Percentiles rank a stretch among this genome's conserved stretches.
Evolutionary conservation across 108 stramenopile genomes (phyloP).

Genomic region (Nannochloropsis gaditana): DNA sequence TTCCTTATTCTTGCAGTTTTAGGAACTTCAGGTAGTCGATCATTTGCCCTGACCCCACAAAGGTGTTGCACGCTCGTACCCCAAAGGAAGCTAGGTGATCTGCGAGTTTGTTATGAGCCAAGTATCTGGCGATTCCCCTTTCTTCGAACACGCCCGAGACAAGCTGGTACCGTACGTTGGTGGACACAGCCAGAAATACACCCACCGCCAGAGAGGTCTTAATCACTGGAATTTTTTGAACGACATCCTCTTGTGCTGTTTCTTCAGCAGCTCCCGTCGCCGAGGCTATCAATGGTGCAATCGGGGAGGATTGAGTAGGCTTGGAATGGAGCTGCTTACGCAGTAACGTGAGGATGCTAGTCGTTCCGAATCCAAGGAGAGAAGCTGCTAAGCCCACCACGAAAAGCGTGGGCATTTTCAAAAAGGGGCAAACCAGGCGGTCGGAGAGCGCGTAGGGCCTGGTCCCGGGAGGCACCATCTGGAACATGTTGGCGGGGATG

Average conservation of each 20-base stretch:
- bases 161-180: not conserved
- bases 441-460: not conserved
- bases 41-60: not conserved
- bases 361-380: not conserved
- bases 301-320: not conserved
- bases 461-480: not conserved
- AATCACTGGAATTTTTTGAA: not conserved
- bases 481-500: not conserved
- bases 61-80: not conserved
- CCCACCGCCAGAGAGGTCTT: not conserved
- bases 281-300: not conserved
- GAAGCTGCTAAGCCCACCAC: not conserved
- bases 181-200: not conserved
- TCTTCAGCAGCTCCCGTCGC: not conserved
- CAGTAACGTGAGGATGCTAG: not conserved
- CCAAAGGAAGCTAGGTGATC: not conserved
- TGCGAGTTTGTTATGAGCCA: not conserved
- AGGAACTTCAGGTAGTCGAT: not conserved
- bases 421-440: not conserved
- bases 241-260: not conserved
- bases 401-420: not conserved
- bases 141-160: not conserved
- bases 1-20: conserved; percentile 4
- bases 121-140: not conserved
- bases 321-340: not conserved